A percentile compares a stretch with the other conserved stretches of the same genome.
These are phyloP conservation scores for Cenchrus americanus DNA, from an alignment of 176 grass and related monocot species.

Conservation along the genomic window DNA sequence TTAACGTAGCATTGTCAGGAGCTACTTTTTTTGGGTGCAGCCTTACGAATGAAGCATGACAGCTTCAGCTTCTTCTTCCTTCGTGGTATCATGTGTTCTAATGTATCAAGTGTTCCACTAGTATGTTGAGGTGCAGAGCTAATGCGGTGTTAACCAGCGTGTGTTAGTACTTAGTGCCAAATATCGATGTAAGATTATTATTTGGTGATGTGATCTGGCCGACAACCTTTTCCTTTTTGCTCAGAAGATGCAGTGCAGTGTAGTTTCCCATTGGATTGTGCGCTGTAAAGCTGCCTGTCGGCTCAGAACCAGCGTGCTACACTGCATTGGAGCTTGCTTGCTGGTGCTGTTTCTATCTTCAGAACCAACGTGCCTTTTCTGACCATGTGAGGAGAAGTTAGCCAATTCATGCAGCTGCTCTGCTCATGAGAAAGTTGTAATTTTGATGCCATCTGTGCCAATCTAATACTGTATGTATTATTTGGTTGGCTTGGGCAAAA, in stretches of 20 bases:
- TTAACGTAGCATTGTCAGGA: constrained; percentile 28
- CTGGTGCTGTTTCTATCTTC: constrained; percentile 17
- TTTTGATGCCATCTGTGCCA: background rate
- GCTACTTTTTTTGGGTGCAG: constrained; percentile 19
- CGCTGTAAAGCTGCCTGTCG: constrained; percentile 47
- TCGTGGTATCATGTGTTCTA: background rate
- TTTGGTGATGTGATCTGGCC: constrained; percentile 42
- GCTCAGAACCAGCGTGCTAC: constrained; percentile 28
- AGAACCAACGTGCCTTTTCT: constrained; percentile 5
- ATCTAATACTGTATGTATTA: background rate
- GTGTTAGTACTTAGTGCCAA: background rate
- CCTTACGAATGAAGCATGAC: background rate
- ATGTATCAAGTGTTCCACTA: constrained; percentile 7
- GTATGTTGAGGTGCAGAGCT: constrained; percentile 35
- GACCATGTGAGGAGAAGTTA: background rate
- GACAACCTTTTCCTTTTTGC: constrained; percentile 38
- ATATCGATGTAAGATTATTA: constrained; percentile 27
- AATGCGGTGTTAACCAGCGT: constrained; percentile 28
- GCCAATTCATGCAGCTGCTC: background rate
- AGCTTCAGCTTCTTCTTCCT: constrained; percentile 22
- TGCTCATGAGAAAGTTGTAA: background rate
- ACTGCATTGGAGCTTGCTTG: constrained; percentile 6
- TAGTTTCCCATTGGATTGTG: constrained; percentile 10
- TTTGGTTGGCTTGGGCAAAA: background rate
- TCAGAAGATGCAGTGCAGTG: constrained; percentile 26